Evolutionary conservation across 305 asterid species (phyloP).

Genomic region (Lippia alba): DNA sequence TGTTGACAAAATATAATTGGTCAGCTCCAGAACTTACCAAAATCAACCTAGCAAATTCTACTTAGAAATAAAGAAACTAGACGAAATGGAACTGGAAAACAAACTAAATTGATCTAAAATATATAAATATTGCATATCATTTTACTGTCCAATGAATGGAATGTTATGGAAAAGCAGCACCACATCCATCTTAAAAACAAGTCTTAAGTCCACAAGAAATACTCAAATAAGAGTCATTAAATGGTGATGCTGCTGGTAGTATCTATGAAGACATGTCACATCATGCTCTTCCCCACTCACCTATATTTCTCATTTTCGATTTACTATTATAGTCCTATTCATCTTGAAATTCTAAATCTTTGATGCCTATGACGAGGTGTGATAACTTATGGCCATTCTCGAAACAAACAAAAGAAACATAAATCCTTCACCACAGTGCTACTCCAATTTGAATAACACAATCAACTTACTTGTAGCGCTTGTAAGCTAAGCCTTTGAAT

Average conservation of each 20-base stretch:
- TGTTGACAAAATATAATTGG: slow-evolving; percentile 30
- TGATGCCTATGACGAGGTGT: neutral
- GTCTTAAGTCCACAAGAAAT: slow-evolving; percentile 25
- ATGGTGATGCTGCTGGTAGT: neutral
- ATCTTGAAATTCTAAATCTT: neutral
- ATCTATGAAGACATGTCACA: slow-evolving; percentile 5
- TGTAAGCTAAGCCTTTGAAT: slow-evolving; percentile 79
- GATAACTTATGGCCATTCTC: slow-evolving; percentile 2
- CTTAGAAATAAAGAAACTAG: neutral
- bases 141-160: slow-evolving; percentile 9
- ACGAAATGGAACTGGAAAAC: neutral
- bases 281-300: slow-evolving; percentile 3
- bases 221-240: neutral
- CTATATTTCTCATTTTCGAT: neutral
- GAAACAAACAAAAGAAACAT: slow-evolving; percentile 10
- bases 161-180: neutral
- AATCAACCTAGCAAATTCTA: neutral
- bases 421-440: slow-evolving; percentile 20
- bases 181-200: neutral
- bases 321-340: neutral
- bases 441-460: slow-evolving; percentile 7
- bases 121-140: neutral
- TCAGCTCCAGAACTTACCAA: slow-evolving; percentile 31
- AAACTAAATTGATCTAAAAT: neutral
- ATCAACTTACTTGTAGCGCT: slow-evolving; percentile 84